Evolutionary conservation across 2,329 filamentous ascomycete genomes (phyloP), one percentile per base, ranked within the genome.

Genomic region (Nigrograna mackinnonii): DNA sequence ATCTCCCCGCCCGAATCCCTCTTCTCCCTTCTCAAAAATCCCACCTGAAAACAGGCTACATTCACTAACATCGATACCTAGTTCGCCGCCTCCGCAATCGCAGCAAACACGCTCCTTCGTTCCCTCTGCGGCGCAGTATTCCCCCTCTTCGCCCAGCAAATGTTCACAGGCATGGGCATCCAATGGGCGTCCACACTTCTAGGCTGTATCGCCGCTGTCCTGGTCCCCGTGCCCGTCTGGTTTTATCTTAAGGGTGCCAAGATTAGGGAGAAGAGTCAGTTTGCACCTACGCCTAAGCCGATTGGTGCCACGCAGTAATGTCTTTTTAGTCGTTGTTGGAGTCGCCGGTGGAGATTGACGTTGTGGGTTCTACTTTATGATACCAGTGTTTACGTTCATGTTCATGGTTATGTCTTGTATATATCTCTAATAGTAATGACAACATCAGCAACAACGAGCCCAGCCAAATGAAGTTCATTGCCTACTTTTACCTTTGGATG

Each of bases 61-160:
- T 12, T 30, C 20, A 22, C 56, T 62, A 21, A 61, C 35, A 7
- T 6, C 5, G n/a, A 22, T 0, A 26, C 6, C 19, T 41, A 64
- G 60, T 75, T 73, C 50, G 77, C 78, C 17, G 76, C 77, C 16
- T 78, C 75, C 1, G 78, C 77, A 13, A 78, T 80, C 35, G 78
- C 78, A 16, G 78, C 78, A 13, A 80, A 80, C 44, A 80, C 77
- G 1, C 76, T 80, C 61, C 64, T 79, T 14, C 73, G 77, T 32
- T 76, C 72, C 19, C 54, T 79, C 14, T 73, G 69, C 35, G 78
- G 76, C 28, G 75, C 75, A 17, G 70, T 63, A 2, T 79, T 80
- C 55, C 79, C 79, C 1, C 71, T 82, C 0, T 81, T 81, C 52
- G 74, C 76, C 0, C 72, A 71, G 2, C 77, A 80, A 50, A 80